Evolutionary conservation across 202 grass and related monocot genomes (phyloP).

Genomic region (Digitaria exilis): DNA sequence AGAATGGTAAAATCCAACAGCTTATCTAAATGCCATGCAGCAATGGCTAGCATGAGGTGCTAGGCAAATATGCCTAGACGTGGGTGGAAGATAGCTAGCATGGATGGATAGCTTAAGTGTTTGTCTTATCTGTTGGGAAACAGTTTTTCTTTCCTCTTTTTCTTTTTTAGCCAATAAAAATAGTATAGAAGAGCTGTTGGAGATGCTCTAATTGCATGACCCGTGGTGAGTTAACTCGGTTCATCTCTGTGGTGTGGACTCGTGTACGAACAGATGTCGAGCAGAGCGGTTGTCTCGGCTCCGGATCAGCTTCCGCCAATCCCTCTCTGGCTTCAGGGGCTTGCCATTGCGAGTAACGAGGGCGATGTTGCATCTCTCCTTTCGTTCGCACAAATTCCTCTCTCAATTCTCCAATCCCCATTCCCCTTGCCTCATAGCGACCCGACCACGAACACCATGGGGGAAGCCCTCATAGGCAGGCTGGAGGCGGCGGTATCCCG

Average conservation of each 20-base stretch:
- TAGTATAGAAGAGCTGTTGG: too few species aligned
- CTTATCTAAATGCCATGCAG: too few species aligned
- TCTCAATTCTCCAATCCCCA: slow-evolving; percentile 12
- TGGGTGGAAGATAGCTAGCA: too few species aligned
- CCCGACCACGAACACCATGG: slow-evolving; percentile 35
- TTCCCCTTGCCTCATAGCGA: neutral
- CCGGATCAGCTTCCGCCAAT: slow-evolving; percentile 30
- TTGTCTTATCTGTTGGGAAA: too few species aligned
- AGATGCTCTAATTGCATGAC: too few species aligned
- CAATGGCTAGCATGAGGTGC: too few species aligned
- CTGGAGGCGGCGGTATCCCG: slow-evolving; percentile 56
- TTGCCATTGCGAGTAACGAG: neutral
- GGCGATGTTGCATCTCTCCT: neutral
- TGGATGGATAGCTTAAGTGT: too few species aligned
- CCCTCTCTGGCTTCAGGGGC: slow-evolving; percentile 1
- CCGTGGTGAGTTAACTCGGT: too few species aligned
- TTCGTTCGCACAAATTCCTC: neutral
- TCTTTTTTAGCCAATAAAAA: too few species aligned
- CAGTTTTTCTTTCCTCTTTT: too few species aligned
- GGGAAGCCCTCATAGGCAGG: slow-evolving; percentile 41
- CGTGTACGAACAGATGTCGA: neutral
- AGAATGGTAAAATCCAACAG: too few species aligned
- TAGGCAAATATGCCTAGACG: too few species aligned
- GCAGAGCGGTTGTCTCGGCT: neutral
- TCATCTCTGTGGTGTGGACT: neutral